Conservation (phyloP, 1,139 yeast species). For the Suhomyces atakaporum region DNA sequence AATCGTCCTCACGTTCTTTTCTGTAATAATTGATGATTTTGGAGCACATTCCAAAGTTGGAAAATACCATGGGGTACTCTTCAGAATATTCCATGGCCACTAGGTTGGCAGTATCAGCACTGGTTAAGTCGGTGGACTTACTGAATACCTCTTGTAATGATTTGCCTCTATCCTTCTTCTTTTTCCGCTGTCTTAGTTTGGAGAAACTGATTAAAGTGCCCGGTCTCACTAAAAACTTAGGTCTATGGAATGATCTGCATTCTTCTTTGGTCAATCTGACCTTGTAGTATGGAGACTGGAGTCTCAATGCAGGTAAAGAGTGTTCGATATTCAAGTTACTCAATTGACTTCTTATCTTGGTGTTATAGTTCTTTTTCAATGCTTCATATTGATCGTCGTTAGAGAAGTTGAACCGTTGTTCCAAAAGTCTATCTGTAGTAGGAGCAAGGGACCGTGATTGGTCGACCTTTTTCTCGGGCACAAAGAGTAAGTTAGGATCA, state of each 20-base stretch:
- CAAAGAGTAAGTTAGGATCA: constrained; percentile 76
- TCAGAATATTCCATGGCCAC: constrained; percentile 88
- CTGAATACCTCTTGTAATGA: constrained; percentile 73
- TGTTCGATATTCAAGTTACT: constrained; percentile 92
- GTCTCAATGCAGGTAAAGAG: constrained; percentile 79
- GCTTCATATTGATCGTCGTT: constrained; percentile 86
- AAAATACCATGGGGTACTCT: constrained; percentile 79
- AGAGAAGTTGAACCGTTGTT: constrained; percentile 71
- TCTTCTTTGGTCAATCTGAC: constrained; percentile 72
- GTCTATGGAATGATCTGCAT: constrained; percentile 79
- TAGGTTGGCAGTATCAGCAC: constrained; percentile 79
- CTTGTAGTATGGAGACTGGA: constrained; percentile 91
- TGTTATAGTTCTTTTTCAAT: constrained; percentile 81
- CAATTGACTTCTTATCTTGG: constrained; percentile 89
- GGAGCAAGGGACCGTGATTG: constrained; percentile 42
- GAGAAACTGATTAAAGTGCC: constrained; percentile 77
- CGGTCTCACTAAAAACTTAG: constrained; percentile 72
- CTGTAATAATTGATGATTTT: constrained; percentile 91
- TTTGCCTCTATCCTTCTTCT: constrained; percentile 87
- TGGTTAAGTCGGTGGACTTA: constrained; percentile 71
- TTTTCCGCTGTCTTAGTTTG: constrained; percentile 76
- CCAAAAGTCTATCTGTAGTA: constrained; percentile 48
- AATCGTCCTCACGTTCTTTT: constrained; percentile 78
- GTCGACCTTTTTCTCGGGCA: constrained; percentile 40
- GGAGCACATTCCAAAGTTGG: constrained; percentile 95